These are phyloP conservation scores for Panicum virgatum DNA, from an alignment of 202 grass and related monocot genomes.

Conservation along the genomic window DNA sequence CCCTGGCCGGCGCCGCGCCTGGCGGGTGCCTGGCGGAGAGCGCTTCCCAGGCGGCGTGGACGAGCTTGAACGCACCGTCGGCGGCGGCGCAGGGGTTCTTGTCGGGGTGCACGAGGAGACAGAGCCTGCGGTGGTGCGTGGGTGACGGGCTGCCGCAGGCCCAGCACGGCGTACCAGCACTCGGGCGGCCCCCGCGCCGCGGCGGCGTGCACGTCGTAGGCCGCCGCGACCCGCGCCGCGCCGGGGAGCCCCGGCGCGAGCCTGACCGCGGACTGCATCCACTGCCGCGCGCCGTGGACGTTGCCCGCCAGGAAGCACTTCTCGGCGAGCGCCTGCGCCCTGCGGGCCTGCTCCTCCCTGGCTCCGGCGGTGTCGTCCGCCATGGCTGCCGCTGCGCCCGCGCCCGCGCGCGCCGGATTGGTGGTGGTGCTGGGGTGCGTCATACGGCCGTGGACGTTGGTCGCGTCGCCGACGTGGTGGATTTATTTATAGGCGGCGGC, in stretches of 20 bases:
- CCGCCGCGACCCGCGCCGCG: not conserved
- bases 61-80: constrained; percentile 15
- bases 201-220: constrained; percentile 21
- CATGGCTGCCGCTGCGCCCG: not conserved
- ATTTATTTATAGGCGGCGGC: not conserved
- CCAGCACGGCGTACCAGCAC: constrained; percentile 28
- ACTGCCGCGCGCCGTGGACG: not conserved
- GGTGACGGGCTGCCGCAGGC: not conserved
- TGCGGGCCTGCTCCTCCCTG: not conserved
- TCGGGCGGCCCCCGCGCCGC: not conserved
- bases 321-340: not conserved
- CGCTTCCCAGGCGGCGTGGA: not conserved
- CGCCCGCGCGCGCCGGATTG: not conserved
- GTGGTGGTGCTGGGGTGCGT: not conserved
- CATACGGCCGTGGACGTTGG: not conserved
- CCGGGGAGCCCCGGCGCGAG: not conserved
- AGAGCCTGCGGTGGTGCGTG: constrained; percentile 19
- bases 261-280: constrained; percentile 3
- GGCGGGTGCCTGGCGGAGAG: not conserved
- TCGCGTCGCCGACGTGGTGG: not conserved
- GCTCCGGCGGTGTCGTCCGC: not conserved
- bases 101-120: constrained; percentile 26
- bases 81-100: not conserved
- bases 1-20: not conserved
- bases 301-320: constrained; percentile 10